Evolutionary conservation across 441 rosid genomes (phyloP).

Genomic region (Euphorbia celastroides): DNA sequence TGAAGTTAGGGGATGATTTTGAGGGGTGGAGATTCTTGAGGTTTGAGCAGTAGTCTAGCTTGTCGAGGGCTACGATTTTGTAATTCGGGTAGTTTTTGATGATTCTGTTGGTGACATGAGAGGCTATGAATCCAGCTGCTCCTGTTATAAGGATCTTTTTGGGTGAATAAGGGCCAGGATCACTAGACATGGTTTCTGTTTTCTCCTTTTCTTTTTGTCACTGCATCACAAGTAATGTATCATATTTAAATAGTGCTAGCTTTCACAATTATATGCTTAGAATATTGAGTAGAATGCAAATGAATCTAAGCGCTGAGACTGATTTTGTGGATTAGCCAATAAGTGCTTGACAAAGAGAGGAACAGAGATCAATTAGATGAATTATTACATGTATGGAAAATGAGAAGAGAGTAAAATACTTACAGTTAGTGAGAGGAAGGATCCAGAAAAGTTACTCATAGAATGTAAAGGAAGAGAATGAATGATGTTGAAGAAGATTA

Average conservation of each 20-base stretch:
- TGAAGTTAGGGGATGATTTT: neutral
- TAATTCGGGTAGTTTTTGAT: neutral
- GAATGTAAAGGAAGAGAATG: neutral
- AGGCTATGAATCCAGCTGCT: conserved; percentile 11
- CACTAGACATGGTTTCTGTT: neutral
- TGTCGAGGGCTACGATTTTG: conserved; percentile 9
- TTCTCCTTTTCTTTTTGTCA: neutral
- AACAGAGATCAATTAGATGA: neutral
- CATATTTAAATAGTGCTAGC: neutral
- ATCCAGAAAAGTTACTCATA: neutral
- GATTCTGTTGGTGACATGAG: conserved; percentile 5
- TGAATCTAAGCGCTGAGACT: neutral
- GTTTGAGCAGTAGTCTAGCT: conserved; percentile 7
- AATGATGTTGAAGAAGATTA: neutral
- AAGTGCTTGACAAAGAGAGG: neutral
- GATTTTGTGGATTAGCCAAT: neutral
- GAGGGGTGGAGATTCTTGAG: conserved; percentile 4
- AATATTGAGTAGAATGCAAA: no score
- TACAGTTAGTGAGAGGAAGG: neutral
- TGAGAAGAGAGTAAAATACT: neutral
- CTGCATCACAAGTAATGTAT: neutral
- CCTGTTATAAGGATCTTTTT: conserved; percentile 10
- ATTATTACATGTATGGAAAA: neutral
- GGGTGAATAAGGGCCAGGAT: neutral
- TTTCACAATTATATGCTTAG: no score